Base-by-base conservation (phyloP, 116 monocot genomes). In the Zostera marina region DNA sequence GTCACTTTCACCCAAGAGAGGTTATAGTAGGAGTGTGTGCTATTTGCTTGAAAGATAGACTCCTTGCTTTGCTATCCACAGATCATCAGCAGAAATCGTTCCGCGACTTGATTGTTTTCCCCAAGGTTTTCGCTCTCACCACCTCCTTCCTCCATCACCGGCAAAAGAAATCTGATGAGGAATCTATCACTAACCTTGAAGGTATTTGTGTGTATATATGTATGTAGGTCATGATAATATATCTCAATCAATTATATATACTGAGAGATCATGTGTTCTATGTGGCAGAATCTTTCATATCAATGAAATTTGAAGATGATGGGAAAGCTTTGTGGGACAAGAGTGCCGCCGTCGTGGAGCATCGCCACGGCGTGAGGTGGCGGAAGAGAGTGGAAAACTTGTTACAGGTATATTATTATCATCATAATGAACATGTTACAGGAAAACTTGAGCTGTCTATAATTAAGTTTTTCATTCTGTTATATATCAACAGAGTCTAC, bases 31-130 rank as follows among this genome's bases (percentile, higher is more conserved):
- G 93, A 10, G 54, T 93, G 22, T 93, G 93, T 58, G 74, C 87
- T 9, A 61, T 66, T 19, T 93, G 93, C 69, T 69, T 93, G 74
- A 84, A 53, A 49, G 93, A 93, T 53, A 84, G 75, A 54, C 87
- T 93, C 44, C 72, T 87, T 22, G 44, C 64, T 40, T 67, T 93
- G 53, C 79, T 75, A 19, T 58, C 81, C 0, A 77, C 42, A 20
- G 14, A 9, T 3, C 12, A 8, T 8, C 49, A 22, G 13, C 41
- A 43, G 10, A 59, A 43, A 44, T 42, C 43, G 0, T 61, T 61
- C 47, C 46, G 47, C 19, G 23, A 21, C 3, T 8, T 46, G 44
- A 23, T 32, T 2, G 9, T 56, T 12, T 69, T 81, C 12, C 69
- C 78, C 1, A 81, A 67, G 44, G 76, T 90, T 44, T 90, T 84